phyloP scores from a whole-genome alignment of 2,329 filamentous ascomycete genomes.

The Exophiala phaeomuriformis region DNA sequence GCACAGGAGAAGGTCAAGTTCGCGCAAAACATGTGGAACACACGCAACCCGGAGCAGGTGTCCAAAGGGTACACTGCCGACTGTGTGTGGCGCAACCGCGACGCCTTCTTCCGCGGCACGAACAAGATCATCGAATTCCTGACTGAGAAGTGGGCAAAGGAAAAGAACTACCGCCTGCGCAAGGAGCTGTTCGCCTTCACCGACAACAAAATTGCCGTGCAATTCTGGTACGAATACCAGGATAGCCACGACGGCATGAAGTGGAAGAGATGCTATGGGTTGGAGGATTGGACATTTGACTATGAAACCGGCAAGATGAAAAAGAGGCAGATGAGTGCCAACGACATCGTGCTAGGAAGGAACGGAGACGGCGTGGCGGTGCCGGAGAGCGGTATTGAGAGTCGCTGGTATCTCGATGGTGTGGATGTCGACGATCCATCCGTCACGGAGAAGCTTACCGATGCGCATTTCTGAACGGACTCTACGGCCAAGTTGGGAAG shows the following conservation, averaged over 20 bases:
- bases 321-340: constrained; percentile 44
- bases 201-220: constrained; percentile 63
- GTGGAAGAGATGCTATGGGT: constrained; percentile 82
- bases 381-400: constrained; percentile 29
- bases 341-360: constrained; percentile 39
- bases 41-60: constrained; percentile 56
- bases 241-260: constrained; percentile 55
- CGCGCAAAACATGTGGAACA: constrained; percentile 78
- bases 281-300: constrained; percentile 49
- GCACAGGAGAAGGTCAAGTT: constrained; percentile 72
- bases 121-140: constrained; percentile 62
- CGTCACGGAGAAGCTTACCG: constrained; percentile 26
- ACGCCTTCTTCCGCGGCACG: constrained; percentile 58
- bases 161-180: constrained; percentile 64
- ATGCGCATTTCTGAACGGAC: constrained; percentile 22
- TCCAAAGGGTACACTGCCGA: constrained; percentile 67
- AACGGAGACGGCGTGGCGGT: constrained; percentile 35
- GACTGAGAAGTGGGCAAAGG: constrained; percentile 64
- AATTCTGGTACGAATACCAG: constrained; percentile 84
- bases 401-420: constrained; percentile 41
- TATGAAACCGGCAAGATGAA: constrained; percentile 36
- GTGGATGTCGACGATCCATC: constrained; percentile 35
- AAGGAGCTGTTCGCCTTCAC: constrained; percentile 65
- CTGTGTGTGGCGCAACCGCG: constrained; percentile 74
- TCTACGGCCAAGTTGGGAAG: neutral